These are phyloP conservation scores for Talaromyces sp. DNA, from an alignment of 2,329 filamentous ascomycete genomes.

Conservation along the genomic window DNA sequence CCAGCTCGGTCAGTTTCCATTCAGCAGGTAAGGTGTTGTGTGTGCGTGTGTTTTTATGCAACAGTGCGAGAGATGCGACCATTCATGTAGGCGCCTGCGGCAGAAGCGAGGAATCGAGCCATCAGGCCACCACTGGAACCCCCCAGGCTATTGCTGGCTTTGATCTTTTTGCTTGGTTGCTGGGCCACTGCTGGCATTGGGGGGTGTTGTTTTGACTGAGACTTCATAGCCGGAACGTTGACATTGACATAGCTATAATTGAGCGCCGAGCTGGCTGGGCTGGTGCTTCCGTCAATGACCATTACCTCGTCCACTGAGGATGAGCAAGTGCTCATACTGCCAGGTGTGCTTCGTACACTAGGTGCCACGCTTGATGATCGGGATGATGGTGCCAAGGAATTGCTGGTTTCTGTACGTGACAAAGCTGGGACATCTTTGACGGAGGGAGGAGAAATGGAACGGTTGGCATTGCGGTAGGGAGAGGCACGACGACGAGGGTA, in stretches of 20 bases:
- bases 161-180: slow-evolving; percentile 40
- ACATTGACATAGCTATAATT: slow-evolving; percentile 34
- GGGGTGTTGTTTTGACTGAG: slow-evolving; percentile 28
- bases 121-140: slow-evolving; percentile 34
- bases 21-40: not conserved
- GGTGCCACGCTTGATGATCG: slow-evolving; percentile 42
- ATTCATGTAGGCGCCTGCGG: slow-evolving; percentile 38
- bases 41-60: slow-evolving; percentile 7
- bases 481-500: slow-evolving; percentile 34
- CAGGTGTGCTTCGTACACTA: slow-evolving; percentile 41
- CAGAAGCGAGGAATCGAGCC: slow-evolving; percentile 40
- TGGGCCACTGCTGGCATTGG: slow-evolving; percentile 21
- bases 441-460: slow-evolving; percentile 42
- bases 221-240: slow-evolving; percentile 19
- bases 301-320: slow-evolving; percentile 32
- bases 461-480: slow-evolving; percentile 28
- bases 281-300: slow-evolving; percentile 30
- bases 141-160: slow-evolving; percentile 25
- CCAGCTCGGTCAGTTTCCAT: slow-evolving; percentile 13
- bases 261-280: slow-evolving; percentile 28
- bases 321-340: slow-evolving; percentile 37
- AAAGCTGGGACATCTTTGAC: slow-evolving; percentile 41
- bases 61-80: slow-evolving; percentile 32
- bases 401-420: slow-evolving; percentile 38
- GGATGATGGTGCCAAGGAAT: slow-evolving; percentile 35